A percentile compares a stretch with the other conserved stretches of the same genome.
Conservation (phyloP, 2,329 filamentous ascomycete species). For the Fusarium sp. region DNA sequence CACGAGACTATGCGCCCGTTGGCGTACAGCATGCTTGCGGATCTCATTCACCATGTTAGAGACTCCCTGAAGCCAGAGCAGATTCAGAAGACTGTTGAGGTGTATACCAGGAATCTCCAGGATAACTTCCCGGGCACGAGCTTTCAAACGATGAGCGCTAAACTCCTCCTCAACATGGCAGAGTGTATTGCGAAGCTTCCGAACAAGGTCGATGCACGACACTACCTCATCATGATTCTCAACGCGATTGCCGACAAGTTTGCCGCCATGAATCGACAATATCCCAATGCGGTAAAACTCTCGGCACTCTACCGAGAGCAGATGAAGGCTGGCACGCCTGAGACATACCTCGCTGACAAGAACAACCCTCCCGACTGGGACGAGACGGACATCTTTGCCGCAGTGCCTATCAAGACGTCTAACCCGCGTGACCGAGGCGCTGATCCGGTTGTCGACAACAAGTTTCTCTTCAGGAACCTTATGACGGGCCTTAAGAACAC, state of each 20-base stretch:
- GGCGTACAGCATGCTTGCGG: conserved; percentile 98
- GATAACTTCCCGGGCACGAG: conserved; percentile 97
- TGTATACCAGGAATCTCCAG: conserved; percentile 96
- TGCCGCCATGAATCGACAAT: conserved; percentile 96
- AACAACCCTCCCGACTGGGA: conserved; percentile 92
- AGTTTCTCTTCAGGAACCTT: conserved; percentile 96
- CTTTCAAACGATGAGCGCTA: conserved; percentile 99
- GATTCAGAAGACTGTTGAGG: conserved; percentile 94
- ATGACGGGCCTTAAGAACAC: conserved; percentile 97
- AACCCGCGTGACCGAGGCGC: conserved; percentile 89
- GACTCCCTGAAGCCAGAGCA: conserved; percentile 90
- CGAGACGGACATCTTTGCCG: conserved; percentile 96
- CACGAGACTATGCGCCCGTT: conserved; percentile 96
- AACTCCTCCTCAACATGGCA: conserved; percentile 96
- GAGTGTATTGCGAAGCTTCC: conserved; percentile 96
- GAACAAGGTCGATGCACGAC: conserved; percentile 92
- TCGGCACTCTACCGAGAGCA: conserved; percentile 82
- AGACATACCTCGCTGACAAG: conserved; percentile 87
- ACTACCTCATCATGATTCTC: conserved; percentile 96
- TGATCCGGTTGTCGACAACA: conserved; percentile 95
- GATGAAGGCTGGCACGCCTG: conserved; percentile 70
- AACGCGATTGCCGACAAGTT: conserved; percentile 99
- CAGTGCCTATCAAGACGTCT: conserved; percentile 94
- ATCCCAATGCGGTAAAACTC: conserved; percentile 92
- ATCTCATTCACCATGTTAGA: conserved; percentile 96